Percentiles rank a stretch among this genome's conserved stretches.
Conservation (phyloP, 2,329 filamentous ascomycete genomes). For the Plectosphaerella sp. region DNA sequence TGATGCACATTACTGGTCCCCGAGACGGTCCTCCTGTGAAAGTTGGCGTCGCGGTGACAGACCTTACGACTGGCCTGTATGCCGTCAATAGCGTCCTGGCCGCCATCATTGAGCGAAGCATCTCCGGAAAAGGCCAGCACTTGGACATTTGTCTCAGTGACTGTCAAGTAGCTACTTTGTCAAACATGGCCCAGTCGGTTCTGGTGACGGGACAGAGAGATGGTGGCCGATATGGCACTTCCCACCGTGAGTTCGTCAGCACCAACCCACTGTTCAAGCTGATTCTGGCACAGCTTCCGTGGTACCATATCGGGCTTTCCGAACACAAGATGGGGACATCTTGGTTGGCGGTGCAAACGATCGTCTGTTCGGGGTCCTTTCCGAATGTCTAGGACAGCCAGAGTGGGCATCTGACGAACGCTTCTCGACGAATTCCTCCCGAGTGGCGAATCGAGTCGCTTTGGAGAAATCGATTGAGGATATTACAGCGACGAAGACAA, state of each 20-base stretch:
- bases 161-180: slow-evolving; percentile 64
- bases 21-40: slow-evolving; percentile 64
- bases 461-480: slow-evolving; percentile 77
- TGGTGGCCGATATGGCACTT: background rate
- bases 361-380: slow-evolving; percentile 61
- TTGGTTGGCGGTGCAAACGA: slow-evolving; percentile 70
- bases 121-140: slow-evolving; percentile 58
- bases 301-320: slow-evolving; percentile 87
- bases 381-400: slow-evolving; percentile 50
- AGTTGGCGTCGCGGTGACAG: slow-evolving; percentile 67
- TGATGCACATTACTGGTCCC: slow-evolving; percentile 69
- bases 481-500: slow-evolving; percentile 72
- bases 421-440: slow-evolving; percentile 56
- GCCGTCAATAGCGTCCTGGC: slow-evolving; percentile 66
- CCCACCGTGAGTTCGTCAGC: background rate
- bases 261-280: slow-evolving; percentile 5
- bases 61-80: slow-evolving; percentile 66
- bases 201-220: slow-evolving; percentile 62
- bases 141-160: slow-evolving; percentile 64
- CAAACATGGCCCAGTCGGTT: slow-evolving; percentile 63
- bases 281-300: slow-evolving; percentile 65
- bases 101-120: slow-evolving; percentile 51
- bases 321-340: slow-evolving; percentile 64
- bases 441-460: slow-evolving; percentile 65
- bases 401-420: slow-evolving; percentile 57